Base-by-base conservation (phyloP, 2,329 filamentous ascomycete species). In the Stemphylium beticola region DNA sequence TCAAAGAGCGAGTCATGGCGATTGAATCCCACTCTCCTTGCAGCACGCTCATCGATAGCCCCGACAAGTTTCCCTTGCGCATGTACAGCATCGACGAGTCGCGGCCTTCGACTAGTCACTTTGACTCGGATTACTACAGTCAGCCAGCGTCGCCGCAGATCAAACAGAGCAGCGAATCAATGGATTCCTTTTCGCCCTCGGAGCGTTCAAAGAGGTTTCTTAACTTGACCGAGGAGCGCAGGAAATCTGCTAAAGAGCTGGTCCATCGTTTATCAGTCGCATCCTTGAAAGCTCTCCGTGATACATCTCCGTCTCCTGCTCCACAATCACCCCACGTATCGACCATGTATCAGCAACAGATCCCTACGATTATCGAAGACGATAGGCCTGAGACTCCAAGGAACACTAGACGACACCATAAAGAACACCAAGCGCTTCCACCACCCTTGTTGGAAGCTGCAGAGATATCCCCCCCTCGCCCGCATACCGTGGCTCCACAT, bases 121-220 rank as follows among this genome's bases (percentile, higher is more conserved):
- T 70, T 34, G 69, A 73, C 43, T 75, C 73, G 15, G 73, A 75
- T 40, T 75, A 75, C 48, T 75, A 72, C 55, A 74, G 72, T 42
- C 72, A 74, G 50, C 68, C 71, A 37, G 64, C 55, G 7, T 74
- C 71, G 20, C 73, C 72, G 33, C 66, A 62, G 24, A 57, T 57
- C 14, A 62, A 65, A 39, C 31, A 45, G 2, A 67, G 64, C 45
- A 66, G 52, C 14, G 62, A 66, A 15, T 66, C 64, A 0, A 37
- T 65, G n/a, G 46, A 22, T 14, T 61, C 58, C 9, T 34, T 61
- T 1, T 45, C 55, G 3, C 63, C 65, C 9, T 69, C 68, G 4
- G 66, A 68, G 39, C 67, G 65, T n/a, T 71, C 71, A 10, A 68
- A 55, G 56, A 67, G 67, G 14, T 71, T 74, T 39, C 60, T 68